phyloP scores from a whole-genome alignment of 495 filamentous ascomycete species.

The Penicillium odoratum region DNA sequence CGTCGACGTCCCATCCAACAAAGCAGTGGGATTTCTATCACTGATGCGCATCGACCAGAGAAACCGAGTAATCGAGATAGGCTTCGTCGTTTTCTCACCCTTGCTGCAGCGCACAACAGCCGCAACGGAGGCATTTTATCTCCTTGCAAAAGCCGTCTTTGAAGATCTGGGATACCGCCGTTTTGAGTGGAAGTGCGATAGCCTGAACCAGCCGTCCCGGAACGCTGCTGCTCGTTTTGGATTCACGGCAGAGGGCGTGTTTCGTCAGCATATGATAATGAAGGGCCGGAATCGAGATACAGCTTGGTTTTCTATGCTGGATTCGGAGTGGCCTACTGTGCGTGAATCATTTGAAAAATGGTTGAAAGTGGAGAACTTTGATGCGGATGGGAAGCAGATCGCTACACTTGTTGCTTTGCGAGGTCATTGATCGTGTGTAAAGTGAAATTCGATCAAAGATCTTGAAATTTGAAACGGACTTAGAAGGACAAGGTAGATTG shows the following conservation, averaged over 20 bases:
- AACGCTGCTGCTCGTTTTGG: constrained; percentile 53
- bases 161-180: constrained; percentile 52
- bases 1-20: constrained; percentile 2
- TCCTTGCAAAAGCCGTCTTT: constrained; percentile 46
- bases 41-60: constrained; percentile 11
- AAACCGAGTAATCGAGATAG: constrained; percentile 9
- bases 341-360: constrained; percentile 9
- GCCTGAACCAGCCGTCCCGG: constrained; percentile 47
- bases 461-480: neutral
- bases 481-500: neutral
- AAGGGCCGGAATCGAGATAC: constrained; percentile 45
- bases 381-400: constrained; percentile 10
- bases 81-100: constrained; percentile 8
- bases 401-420: constrained; percentile 9
- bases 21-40: constrained; percentile 7
- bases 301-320: constrained; percentile 15
- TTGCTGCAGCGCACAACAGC: constrained; percentile 10
- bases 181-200: constrained; percentile 60
- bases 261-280: constrained; percentile 56
- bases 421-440: neutral
- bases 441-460: neutral
- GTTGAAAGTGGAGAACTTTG: constrained; percentile 14
- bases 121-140: constrained; percentile 53
- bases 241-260: constrained; percentile 53
- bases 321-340: constrained; percentile 13